phyloP scores from a whole-genome alignment of 306 rosid species.

The Quercus glauca region DNA sequence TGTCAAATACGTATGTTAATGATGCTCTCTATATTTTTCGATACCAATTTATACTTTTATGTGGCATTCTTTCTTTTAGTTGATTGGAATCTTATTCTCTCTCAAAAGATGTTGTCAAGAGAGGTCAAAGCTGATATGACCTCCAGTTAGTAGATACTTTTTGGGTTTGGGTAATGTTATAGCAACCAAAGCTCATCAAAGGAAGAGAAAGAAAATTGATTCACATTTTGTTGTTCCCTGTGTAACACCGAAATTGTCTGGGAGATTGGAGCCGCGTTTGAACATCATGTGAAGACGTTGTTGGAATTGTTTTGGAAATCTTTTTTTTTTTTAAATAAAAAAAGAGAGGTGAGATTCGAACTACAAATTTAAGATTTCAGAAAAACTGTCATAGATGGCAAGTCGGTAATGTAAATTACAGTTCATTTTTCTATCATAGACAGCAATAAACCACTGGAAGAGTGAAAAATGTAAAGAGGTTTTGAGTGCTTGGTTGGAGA shows the following conservation, averaged over 20 bases:
- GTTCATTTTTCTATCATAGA: not conserved
- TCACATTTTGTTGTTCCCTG: slow-evolving; percentile 8
- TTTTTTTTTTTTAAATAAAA: no score
- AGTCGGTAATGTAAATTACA: not conserved
- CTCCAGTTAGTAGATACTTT: slow-evolving; percentile 8
- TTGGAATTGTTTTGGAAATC: not conserved
- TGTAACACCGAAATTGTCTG: slow-evolving; percentile 26
- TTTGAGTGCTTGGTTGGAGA: slow-evolving; percentile 30
- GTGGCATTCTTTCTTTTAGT: slow-evolving; percentile 8
- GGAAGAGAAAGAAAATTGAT: slow-evolving; percentile 28
- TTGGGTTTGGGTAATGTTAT: slow-evolving; percentile 11
- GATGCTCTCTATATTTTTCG: not conserved
- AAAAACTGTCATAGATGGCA: not conserved
- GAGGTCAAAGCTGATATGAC: not conserved
- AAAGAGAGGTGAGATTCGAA: no score
- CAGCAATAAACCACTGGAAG: not conserved
- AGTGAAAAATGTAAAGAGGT: not conserved
- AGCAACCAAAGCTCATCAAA: slow-evolving; percentile 18
- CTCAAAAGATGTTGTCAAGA: not conserved
- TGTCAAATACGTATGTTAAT: slow-evolving; percentile 23
- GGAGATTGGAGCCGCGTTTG: not conserved
- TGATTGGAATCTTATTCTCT: slow-evolving; percentile 7
- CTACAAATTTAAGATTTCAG: accelerated
- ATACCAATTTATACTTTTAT: slow-evolving; percentile 4
- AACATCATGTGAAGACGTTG: not conserved